Evolutionary conservation across 1,284 basidiomycete species (phyloP).

Genomic region (Tylopilus orsonianus): DNA sequence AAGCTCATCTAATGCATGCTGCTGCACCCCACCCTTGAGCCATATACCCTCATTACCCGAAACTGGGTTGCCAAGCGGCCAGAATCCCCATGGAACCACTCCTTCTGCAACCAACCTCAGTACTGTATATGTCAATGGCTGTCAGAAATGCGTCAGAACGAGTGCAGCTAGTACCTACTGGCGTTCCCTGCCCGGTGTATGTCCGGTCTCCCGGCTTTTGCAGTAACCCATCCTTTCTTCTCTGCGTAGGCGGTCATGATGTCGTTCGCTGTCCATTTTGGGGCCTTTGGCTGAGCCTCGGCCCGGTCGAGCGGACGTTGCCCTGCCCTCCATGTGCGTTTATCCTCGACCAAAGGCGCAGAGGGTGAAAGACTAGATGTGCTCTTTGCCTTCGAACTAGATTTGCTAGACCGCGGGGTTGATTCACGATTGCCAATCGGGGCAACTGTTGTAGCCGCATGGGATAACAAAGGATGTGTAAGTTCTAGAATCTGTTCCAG

Average conservation of each 20-base stretch:
- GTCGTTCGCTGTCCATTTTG: slow-evolving; percentile 76
- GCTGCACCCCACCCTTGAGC: slow-evolving; percentile 44
- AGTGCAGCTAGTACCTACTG: slow-evolving; percentile 51
- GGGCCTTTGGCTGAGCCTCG: slow-evolving; percentile 20
- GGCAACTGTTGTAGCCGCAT: slow-evolving; percentile 12
- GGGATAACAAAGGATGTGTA: slow-evolving; percentile 45
- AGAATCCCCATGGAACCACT: slow-evolving; percentile 80
- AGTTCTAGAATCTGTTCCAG: slow-evolving; percentile 74
- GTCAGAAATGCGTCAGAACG: neutral
- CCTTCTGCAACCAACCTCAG: slow-evolving; percentile 80
- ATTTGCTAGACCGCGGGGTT: neutral
- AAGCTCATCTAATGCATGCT: slow-evolving; percentile 34
- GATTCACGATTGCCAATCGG: neutral
- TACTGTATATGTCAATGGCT: slow-evolving; percentile 47
- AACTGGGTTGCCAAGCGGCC: slow-evolving; percentile 57
- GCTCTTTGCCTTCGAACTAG: neutral
- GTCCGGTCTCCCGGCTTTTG: slow-evolving; percentile 86
- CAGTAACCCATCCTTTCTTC: slow-evolving; percentile 82
- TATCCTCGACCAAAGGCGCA: slow-evolving; percentile 45
- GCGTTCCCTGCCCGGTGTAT: slow-evolving; percentile 85
- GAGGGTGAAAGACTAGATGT: neutral
- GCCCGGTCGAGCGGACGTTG: slow-evolving; percentile 34
- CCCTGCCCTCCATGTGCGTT: slow-evolving; percentile 69
- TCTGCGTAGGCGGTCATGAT: slow-evolving; percentile 77
- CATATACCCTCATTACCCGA: slow-evolving; percentile 53